Base-by-base conservation (phyloP, 495 filamentous ascomycete species). In the Halenospora varia region DNA sequence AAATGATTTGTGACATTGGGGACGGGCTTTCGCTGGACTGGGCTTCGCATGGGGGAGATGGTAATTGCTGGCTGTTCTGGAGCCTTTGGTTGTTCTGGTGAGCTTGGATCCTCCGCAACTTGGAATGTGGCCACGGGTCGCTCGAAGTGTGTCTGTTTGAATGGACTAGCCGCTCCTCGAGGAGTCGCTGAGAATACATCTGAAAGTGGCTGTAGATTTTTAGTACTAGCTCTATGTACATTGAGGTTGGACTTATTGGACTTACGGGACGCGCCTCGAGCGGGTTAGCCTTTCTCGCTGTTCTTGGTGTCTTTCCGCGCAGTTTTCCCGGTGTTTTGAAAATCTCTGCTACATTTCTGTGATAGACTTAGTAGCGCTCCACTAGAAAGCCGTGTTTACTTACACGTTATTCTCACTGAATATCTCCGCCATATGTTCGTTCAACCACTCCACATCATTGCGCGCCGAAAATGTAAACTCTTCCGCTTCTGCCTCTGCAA, bases 271-370 rank as follows among this genome's bases (percentile, higher is more conserved):
- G 84, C 47, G 73, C 66, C 69, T 88, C 87, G 53, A 78, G 71
- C 6, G 77, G 71, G 64, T 83, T 82, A 23, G 74, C 77, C 70
- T 94, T 96, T 46, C 89, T 80, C 13, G 77, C 76, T 1, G 92
- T 96, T 47, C 90, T 82, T 39, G 94, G 93, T 6, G 94, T 97
- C 75, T 95, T 97, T 55, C 92, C 94, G 60, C 91, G 83, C 73
- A 96, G 73, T 62, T 95, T 97, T 20, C 92, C 93, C 1, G 94
- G 94, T 3, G 94, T 97, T 66, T 98, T 98, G 74, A 97, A 96
- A 1, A 92, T 82, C 60, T 97, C 95, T 25, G 89, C 80, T 53
- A 97, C 85, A 69, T 92, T 92, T 48, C 64, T 67, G 20, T 4
- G 6, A 25, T n/a, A 41, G 89, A 92, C 63, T 55, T 48, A 48